These are phyloP conservation scores for Mucor lusitanicus DNA, from an alignment of 371 early-diverging fungal genomes.

Conservation along the genomic window DNA sequence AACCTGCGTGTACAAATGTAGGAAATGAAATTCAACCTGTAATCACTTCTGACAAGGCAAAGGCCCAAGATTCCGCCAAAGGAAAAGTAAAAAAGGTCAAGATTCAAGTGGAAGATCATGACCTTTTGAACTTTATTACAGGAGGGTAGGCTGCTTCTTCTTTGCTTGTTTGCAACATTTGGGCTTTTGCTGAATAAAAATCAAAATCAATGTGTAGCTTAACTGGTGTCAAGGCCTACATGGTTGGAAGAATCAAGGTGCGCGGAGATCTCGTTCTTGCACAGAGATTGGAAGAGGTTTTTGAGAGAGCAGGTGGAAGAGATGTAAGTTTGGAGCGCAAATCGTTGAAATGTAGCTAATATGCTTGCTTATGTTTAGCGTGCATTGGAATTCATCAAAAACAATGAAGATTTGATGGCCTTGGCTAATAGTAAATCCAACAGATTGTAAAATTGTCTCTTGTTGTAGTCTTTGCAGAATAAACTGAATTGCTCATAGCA, in stretches of 20 bases:
- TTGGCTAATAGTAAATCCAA: constrained; percentile 1
- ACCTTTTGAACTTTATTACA: constrained; percentile 46
- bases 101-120: constrained; percentile 44
- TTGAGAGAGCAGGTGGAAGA: constrained; percentile 45
- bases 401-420: constrained; percentile 29
- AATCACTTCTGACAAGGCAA: constrained; percentile 33
- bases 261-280: constrained; percentile 49
- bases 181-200: too few relatives aligned
- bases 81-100: constrained; percentile 37
- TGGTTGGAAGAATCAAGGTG: constrained; percentile 46
- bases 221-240: constrained; percentile 51
- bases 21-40: constrained; percentile 33
- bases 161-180: not conserved
- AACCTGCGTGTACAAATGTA: not conserved
- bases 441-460: not conserved
- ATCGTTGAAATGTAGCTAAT: not conserved
- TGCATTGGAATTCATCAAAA: constrained; percentile 40
- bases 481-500: not conserved
- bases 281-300: constrained; percentile 47
- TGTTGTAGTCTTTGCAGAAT: not conserved
- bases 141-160: constrained; percentile 12
- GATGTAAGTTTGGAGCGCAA: constrained; percentile 28
- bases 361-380: constrained; percentile 9
- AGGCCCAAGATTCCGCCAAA: constrained; percentile 16
- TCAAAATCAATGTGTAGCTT: constrained; percentile 18